Conservation (phyloP, 1,284 basidiomycete genomes). For the Pulveroboletus sp. region DNA sequence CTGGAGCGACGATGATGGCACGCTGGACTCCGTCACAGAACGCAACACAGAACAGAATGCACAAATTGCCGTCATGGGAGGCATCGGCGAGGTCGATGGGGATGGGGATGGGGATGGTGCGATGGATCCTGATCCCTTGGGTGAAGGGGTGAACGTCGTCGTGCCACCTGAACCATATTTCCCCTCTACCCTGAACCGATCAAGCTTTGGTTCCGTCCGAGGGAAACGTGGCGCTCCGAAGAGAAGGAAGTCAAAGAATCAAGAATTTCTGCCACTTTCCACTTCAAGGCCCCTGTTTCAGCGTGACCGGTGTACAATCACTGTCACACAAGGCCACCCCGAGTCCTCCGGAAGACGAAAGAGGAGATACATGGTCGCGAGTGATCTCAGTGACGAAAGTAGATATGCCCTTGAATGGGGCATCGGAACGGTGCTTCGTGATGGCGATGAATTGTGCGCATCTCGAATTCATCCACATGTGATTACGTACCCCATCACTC, state of each 20-base stretch:
- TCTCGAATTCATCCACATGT: slow-evolving; percentile 5
- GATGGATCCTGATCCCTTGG: slow-evolving; percentile 72
- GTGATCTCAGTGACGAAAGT: slow-evolving; percentile 91
- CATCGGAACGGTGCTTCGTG: slow-evolving; percentile 92
- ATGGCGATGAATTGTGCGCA: slow-evolving; percentile 85
- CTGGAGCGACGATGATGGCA: slow-evolving; percentile 52
- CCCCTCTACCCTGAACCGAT: slow-evolving; percentile 63
- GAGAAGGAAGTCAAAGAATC: slow-evolving; percentile 58
- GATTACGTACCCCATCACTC: background rate
- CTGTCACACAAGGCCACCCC: slow-evolving; percentile 83
- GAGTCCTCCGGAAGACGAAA: slow-evolving; percentile 57
- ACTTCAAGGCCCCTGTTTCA: slow-evolving; percentile 85
- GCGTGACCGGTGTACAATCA: slow-evolving; percentile 91
- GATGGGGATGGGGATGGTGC: slow-evolving; percentile 47
- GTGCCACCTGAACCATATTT: slow-evolving; percentile 80
- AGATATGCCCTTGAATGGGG: slow-evolving; percentile 94
- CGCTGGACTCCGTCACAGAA: slow-evolving; percentile 76
- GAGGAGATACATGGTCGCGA: slow-evolving; percentile 86
- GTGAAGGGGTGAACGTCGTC: slow-evolving; percentile 89
- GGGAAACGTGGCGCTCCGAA: slow-evolving; percentile 53
- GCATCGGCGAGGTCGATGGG: slow-evolving; percentile 37
- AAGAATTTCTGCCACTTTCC: slow-evolving; percentile 61
- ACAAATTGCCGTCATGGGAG: slow-evolving; percentile 46
- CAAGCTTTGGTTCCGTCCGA: slow-evolving; percentile 34
- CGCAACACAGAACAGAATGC: slow-evolving; percentile 77